Evolutionary conservation across 768 basidiomycete species (phyloP), one percentile per base, ranked within the genome.

Genomic region (Trametes cingulata): DNA sequence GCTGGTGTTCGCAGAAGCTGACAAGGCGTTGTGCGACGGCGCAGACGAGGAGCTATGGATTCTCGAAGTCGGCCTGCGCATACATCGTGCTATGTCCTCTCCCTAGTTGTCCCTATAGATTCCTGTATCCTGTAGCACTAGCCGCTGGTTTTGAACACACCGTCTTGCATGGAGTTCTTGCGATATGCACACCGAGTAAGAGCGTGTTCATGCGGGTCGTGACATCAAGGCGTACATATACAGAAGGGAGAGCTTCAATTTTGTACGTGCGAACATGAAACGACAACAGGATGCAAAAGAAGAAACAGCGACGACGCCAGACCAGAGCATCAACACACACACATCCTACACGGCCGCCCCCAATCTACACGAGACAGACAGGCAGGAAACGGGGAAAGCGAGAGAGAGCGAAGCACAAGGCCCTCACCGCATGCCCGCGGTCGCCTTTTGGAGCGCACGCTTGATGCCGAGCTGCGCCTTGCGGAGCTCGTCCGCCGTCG

Each of bases 11-110:
- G 97, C 93, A 2, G 94, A 97, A 72, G 93, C 93, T 25, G 97
- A 99, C 75, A 98, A 98, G 73, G 93, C 92, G 0, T 76, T 99
- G 22, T 93, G 91, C 65, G 96, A 98, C 63, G 97, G 97, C 0
- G 95, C 92, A 15, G 97, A 99, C 68, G 97, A 99, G 73, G 97
- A 98, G 72, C 76, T 99, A 22, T 97, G 96, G 88, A 84, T 92
- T 33, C 76, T 99, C 14, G 92, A 97, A 69, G 88, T 93, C 35
- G 94, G 86, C n/a, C 73, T 97, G 52, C 80, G 84, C 22, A 78
- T 96, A 15, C 81, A 88, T 69, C 92, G 88, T 69, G 82, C 83
- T 14, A 67, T 90, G 49, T 54, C 70, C 47, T 69, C 61, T 8
- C 22, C 35, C 4, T 53, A 45, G 25, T 25, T 37, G 12, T 54